These are phyloP conservation scores for Diaporthe humulicola DNA, from an alignment of 2,329 filamentous ascomycete genomes.

Conservation along the genomic window DNA sequence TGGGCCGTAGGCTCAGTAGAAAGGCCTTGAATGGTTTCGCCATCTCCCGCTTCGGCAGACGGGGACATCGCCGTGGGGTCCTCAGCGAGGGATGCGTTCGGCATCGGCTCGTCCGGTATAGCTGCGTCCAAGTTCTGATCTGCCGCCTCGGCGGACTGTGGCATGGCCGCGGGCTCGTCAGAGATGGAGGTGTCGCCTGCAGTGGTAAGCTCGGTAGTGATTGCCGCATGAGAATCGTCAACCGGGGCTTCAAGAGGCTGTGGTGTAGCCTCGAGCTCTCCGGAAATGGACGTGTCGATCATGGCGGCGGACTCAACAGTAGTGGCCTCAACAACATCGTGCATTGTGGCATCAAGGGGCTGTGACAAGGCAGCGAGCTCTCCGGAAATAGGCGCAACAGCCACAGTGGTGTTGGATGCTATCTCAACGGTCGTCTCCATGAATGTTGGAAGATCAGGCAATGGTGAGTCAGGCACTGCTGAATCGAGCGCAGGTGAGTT, in stretches of 20 bases:
- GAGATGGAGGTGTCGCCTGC: not conserved
- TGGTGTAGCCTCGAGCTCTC: not conserved
- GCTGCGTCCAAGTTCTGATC: not conserved
- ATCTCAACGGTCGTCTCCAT: not conserved
- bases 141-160: not conserved
- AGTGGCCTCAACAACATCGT: not conserved
- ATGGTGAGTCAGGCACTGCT: not conserved
- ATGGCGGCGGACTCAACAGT: not conserved
- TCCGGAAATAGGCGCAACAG: not conserved
- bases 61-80: not conserved
- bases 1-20: not conserved
- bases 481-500: not conserved
- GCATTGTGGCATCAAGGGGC: too few species aligned
- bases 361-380: not conserved
- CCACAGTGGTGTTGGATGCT: not conserved
- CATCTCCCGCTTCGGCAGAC: not conserved
- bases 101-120: not conserved
- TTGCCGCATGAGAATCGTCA: not conserved
- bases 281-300: not conserved
- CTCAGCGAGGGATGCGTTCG: not conserved
- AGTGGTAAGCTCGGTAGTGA: too few species aligned
- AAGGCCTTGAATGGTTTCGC: too few species aligned
- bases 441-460: not conserved
- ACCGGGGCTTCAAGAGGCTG: not conserved
- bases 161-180: not conserved